Evolutionary conservation across 2,329 filamentous ascomycete species (phyloP).

Genomic region (Neoarthrinium moseri): DNA sequence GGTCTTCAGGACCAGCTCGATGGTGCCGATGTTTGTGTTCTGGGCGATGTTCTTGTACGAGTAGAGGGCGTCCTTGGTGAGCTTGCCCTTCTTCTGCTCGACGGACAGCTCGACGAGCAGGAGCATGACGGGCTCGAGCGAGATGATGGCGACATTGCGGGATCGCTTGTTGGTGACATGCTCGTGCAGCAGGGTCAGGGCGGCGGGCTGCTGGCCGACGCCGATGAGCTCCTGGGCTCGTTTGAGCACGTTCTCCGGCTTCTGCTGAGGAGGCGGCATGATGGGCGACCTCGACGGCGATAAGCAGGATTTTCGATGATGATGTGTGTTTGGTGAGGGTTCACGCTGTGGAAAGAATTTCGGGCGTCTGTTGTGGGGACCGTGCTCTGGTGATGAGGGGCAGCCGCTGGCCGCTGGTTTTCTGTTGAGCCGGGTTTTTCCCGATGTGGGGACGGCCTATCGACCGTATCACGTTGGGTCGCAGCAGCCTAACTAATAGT

Average conservation of each 20-base stretch:
- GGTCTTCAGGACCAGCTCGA: conserved; percentile 95
- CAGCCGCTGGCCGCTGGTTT: too few species aligned
- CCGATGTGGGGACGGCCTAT: too few species aligned
- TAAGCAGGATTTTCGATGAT: conserved; percentile 1
- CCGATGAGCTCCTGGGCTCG: conserved; percentile 98
- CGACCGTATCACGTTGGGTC: too few species aligned
- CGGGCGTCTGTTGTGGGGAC: too few species aligned
- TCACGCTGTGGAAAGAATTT: background rate
- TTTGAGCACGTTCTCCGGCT: conserved; percentile 99
- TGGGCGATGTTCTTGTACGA: conserved; percentile 99
- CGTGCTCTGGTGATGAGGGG: background rate
- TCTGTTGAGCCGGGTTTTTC: too few species aligned
- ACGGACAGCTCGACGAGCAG: conserved; percentile 96
- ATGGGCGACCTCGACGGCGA: too few species aligned
- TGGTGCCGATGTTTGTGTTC: conserved; percentile 97
- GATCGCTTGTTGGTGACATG: conserved; percentile 98
- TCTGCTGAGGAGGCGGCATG: conserved; percentile 93
- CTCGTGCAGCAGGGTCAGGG: conserved; percentile 93
- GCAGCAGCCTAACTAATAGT: too few species aligned
- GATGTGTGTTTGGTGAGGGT: background rate
- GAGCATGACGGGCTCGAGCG: conserved; percentile 97
- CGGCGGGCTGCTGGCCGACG: conserved; percentile 88
- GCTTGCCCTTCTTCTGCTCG: conserved; percentile 95
- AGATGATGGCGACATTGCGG: conserved; percentile 93
- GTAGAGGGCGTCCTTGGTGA: conserved; percentile 97